These are phyloP conservation scores for Hansenula lynferdii DNA, from an alignment of 1,139 yeast species.

Conservation along the genomic window DNA sequence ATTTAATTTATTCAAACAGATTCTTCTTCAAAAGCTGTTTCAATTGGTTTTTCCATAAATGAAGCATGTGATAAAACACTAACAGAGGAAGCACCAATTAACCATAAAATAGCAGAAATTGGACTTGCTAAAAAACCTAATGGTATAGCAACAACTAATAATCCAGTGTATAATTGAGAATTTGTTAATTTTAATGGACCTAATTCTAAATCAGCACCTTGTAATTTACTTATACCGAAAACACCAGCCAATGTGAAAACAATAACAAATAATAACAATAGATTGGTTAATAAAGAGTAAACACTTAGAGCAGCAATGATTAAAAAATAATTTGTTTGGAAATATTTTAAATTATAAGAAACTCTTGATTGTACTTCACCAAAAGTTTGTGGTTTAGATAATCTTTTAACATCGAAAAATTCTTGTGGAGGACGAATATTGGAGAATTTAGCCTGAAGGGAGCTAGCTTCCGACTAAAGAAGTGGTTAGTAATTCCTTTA, in stretches of 20 bases:
- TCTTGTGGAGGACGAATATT: slow-evolving; percentile 87
- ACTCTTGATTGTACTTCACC: slow-evolving; percentile 89
- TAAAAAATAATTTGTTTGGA: slow-evolving; percentile 79
- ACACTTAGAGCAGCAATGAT: slow-evolving; percentile 66
- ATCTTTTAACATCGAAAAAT: slow-evolving; percentile 84
- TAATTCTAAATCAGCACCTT: slow-evolving; percentile 74
- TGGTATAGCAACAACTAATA: slow-evolving; percentile 75
- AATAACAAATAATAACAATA: slow-evolving; percentile 78
- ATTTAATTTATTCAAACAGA: slow-evolving; percentile 31
- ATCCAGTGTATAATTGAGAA: slow-evolving; percentile 85
- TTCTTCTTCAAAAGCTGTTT: slow-evolving; percentile 93
- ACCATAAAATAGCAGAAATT: slow-evolving; percentile 90
- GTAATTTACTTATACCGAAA: slow-evolving; percentile 69
- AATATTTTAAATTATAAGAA: slow-evolving; percentile 79
- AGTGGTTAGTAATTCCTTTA: not conserved
- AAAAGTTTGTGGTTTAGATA: slow-evolving; percentile 87
- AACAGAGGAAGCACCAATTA: slow-evolving; percentile 91
- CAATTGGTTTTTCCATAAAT: slow-evolving; percentile 96
- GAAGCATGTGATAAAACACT: slow-evolving; percentile 88
- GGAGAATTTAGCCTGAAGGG: slow-evolving; percentile 60
- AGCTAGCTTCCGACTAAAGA: slow-evolving; percentile 31
- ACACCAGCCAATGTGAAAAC: slow-evolving; percentile 65
- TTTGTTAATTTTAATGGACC: slow-evolving; percentile 65
- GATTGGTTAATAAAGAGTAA: slow-evolving; percentile 77
- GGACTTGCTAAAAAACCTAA: slow-evolving; percentile 93